Evolutionary conservation across 257 asterid species (phyloP), one percentile per base, ranked within the genome.

Genomic region (Catharanthus roseus): DNA sequence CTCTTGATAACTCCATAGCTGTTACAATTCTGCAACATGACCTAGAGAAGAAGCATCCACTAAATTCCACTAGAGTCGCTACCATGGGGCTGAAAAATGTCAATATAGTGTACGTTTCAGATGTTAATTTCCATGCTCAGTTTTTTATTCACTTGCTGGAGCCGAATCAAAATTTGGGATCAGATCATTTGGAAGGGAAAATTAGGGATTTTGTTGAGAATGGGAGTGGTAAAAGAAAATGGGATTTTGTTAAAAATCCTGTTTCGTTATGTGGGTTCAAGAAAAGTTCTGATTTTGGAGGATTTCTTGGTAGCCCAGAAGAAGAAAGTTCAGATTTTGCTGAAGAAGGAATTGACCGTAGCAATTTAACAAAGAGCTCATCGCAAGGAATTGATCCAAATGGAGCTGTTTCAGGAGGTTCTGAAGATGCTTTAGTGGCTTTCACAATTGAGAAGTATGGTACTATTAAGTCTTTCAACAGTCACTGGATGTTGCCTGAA

Each of bases 11-110:
- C 87, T 82, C 96, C 0, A 84, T 88, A 41, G 79, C 90, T 68
- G 79, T 91, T 78, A 88, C 95, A 38, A 81, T 93, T 58, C 92
- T 93, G 53, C 97, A 86, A 23, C 99, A 91, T 74, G 88, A 79
- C 26, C 82, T 84, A 18, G 99, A 93, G 82, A 84, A 83, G 66
- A 91, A 85, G 3, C 96, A 89, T 70, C 99, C 96, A 23, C 84
- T 91, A 8, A 93, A 93, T 75, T 89, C 97, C 65, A 72, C 96
- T 28, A 83, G 91, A 81, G 91, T 91, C 49, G 96, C 95, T 0
- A 78, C 82, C 39, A 75, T 89, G 16, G 96, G 95, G 41, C 85
- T 91, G 0, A 67, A 77, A 65, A 80, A 91, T 66, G 81, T 89
- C 9, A 69, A 79, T 33, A 78, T 86, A 0, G 47, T 85, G 34